These are phyloP conservation scores for Aquilaria sinensis DNA, from an alignment of 345 rosid species.

Conservation along the genomic window DNA sequence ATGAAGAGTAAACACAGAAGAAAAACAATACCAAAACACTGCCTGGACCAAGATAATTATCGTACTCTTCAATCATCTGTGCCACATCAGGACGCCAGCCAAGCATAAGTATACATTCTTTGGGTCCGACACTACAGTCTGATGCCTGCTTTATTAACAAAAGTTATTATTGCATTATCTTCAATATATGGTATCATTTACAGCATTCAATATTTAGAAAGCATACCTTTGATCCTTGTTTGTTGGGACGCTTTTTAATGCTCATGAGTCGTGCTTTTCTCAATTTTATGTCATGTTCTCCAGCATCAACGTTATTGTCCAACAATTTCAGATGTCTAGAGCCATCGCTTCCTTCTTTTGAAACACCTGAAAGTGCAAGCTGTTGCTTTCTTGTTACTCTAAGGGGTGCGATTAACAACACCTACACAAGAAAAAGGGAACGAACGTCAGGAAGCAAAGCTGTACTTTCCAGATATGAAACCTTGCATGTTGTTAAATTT, in stretches of 20 bases:
- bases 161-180: conserved; percentile 8
- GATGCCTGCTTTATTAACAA: conserved; percentile 47
- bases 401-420: conserved; percentile 78
- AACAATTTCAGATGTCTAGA: conserved; percentile 20
- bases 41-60: conserved; percentile 95
- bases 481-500: too few relatives aligned
- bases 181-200: conserved; percentile 8
- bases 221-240: conserved; percentile 66
- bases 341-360: conserved; percentile 21
- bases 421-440: conserved; percentile 26
- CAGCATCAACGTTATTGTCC: conserved; percentile 25
- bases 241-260: conserved; percentile 48
- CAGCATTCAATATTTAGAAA: conserved; percentile 11
- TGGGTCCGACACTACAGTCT: conserved; percentile 63
- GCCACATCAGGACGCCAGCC: conserved; percentile 95
- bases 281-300: conserved; percentile 39
- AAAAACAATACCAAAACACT: conserved; percentile 62
- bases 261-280: conserved; percentile 33
- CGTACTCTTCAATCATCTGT: conserved; percentile 89
- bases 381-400: conserved; percentile 42
- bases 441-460: conserved; percentile 5
- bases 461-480: conserved; percentile 2
- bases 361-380: conserved; percentile 32
- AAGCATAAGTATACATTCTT: conserved; percentile 74
- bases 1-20: conserved; percentile 1